These are phyloP conservation scores for Pseudogymnoascus destructans DNA, from an alignment of 2,329 filamentous ascomycete genomes.

Conservation along the genomic window DNA sequence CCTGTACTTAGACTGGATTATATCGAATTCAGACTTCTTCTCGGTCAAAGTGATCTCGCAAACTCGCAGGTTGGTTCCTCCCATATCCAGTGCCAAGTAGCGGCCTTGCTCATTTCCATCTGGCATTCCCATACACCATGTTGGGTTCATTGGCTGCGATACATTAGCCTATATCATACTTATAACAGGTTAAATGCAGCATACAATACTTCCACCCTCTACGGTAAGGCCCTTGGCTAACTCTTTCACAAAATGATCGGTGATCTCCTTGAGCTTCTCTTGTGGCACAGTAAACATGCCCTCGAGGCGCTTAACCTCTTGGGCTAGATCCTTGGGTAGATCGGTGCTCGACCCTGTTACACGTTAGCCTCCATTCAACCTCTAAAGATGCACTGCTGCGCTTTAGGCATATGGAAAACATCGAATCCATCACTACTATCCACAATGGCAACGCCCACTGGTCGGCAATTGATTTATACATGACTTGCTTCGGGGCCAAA, in stretches of 20 bases:
- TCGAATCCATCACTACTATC: background rate
- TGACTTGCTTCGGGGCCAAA: background rate
- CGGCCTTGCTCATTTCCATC: slow-evolving; percentile 78
- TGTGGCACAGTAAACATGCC: slow-evolving; percentile 67
- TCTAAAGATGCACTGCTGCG: background rate
- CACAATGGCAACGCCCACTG: background rate
- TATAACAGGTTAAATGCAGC: slow-evolving; percentile 26
- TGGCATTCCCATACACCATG: slow-evolving; percentile 86
- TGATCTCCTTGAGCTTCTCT: slow-evolving; percentile 77
- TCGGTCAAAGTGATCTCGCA: slow-evolving; percentile 85
- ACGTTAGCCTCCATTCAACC: background rate
- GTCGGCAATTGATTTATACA: background rate
- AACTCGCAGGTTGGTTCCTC: slow-evolving; percentile 87
- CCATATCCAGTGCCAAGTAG: slow-evolving; percentile 86
- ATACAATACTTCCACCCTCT: slow-evolving; percentile 84
- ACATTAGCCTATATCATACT: slow-evolving; percentile 14
- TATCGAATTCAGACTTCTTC: slow-evolving; percentile 80
- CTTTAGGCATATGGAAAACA: background rate
- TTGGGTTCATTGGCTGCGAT: slow-evolving; percentile 84
- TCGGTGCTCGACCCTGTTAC: slow-evolving; percentile 72
- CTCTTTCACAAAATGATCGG: slow-evolving; percentile 78
- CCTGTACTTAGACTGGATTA: slow-evolving; percentile 90
- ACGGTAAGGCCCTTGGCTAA: slow-evolving; percentile 75
- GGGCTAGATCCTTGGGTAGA: slow-evolving; percentile 69
- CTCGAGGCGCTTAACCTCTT: slow-evolving; percentile 74